Evolutionary conservation across 2,329 filamentous ascomycete genomes (phyloP), one percentile per base, ranked within the genome.

Genomic region (Aspergillus uvarum): DNA sequence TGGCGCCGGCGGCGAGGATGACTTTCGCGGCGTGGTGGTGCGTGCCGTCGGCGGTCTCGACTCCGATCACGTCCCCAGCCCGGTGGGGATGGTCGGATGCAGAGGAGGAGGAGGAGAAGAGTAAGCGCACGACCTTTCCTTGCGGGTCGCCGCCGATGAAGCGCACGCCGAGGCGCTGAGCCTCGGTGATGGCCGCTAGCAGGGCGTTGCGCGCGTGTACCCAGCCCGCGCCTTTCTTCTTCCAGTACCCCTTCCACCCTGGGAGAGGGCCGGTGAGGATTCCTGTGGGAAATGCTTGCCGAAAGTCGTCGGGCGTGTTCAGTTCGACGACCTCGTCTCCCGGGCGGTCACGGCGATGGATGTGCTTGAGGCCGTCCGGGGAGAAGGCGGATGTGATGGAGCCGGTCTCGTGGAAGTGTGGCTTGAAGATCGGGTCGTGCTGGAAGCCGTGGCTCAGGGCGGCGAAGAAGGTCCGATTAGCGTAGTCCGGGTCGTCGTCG

Each of bases 1-100:
- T 76, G n/a, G 83, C 82, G 4, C 82, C 82, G 3, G 81, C 79
- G n/a, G 79, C 75, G 12, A 85, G 74, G 26, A 85, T 80, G 0
- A 76, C 80, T 16, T 73, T 74, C 3, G 79, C 71, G 11, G 81
- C 81, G 0, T 31, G 61, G 62, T 83, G 75, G 1, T 72, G 53
- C 0, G 64, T 65, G 0, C 80, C 80, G 63, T 82, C 77, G 38
- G 69, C 72, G 0, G 79, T 82, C 31, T 77, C 48, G 5, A 35
- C 53, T 6, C 53, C 53, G 19, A 55, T 47, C 6, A 55, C 19
- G 32, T 55, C 52, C 7, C 21, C 24, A 16, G 32, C 11, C 2
- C 32, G 5, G 11, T 12, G 12, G 12, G 32, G 3, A 3, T 35
- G 4, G 32, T 35, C 32, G 26, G 26, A 10, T 10, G 32, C 12